These are phyloP conservation scores for Capsicum pubescens DNA, from an alignment of 257 asterid species.

Conservation along the genomic window DNA sequence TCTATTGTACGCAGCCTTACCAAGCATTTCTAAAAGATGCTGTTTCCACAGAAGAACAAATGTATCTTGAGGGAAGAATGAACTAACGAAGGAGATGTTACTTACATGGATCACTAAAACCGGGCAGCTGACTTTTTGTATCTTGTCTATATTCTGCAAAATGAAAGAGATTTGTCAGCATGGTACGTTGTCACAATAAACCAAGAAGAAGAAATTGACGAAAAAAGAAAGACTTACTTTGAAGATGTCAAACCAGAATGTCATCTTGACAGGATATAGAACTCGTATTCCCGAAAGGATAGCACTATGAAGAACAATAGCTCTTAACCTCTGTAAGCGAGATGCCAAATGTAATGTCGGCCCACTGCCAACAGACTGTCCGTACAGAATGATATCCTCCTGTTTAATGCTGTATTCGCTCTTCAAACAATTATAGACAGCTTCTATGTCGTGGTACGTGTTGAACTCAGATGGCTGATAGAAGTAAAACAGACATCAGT, in stretches of 20 bases:
- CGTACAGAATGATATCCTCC: conserved; percentile 93
- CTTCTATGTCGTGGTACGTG: conserved; percentile 94
- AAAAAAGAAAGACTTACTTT: conserved; percentile 53
- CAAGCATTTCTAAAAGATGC: not conserved
- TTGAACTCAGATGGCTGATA: conserved; percentile 93
- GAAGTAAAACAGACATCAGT: conserved; percentile 29
- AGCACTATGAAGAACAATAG: conserved; percentile 95
- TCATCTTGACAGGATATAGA: conserved; percentile 87
- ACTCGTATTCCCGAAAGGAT: conserved; percentile 98
- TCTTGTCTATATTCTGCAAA: conserved; percentile 92
- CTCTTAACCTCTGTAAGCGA: conserved; percentile 74
- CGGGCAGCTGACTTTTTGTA: conserved; percentile 85
- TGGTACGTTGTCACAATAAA: not conserved
- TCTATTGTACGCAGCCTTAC: not conserved
- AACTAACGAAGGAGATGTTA: conserved; percentile 6
- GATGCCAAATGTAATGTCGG: conserved; percentile 94
- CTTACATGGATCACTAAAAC: conserved; percentile 98
- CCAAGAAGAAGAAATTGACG: not conserved
- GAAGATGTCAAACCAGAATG: conserved; percentile 98
- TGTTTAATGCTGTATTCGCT: conserved; percentile 80
- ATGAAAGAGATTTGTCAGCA: conserved; percentile 20
- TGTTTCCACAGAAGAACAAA: not conserved
- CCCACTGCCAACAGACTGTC: conserved; percentile 98
- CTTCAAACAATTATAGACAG: conserved; percentile 85
- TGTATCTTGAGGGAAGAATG: not conserved